phyloP scores from a whole-genome alignment of 2,329 filamentous ascomycete species.

The Achaetomium macrosporum region DNA sequence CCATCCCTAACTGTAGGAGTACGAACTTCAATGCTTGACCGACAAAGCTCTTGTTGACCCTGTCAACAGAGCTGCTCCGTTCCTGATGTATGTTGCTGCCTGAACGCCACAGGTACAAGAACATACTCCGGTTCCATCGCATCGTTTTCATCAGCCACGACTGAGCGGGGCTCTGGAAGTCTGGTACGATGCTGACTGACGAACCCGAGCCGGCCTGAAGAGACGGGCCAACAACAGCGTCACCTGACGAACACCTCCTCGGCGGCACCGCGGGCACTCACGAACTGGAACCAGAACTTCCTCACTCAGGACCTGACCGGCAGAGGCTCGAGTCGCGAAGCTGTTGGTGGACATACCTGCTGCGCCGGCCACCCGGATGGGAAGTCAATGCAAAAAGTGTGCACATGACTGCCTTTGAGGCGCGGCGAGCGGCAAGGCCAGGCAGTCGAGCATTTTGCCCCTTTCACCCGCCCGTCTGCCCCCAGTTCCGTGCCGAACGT shows the following conservation, averaged over 20 bases:
- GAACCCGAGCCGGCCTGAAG: background rate
- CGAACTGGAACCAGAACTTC: too few species aligned
- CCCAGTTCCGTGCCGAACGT: background rate
- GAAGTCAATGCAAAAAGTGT: constrained; percentile 2
- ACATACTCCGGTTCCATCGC: too few species aligned
- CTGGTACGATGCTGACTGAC: too few species aligned
- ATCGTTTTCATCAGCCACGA: background rate
- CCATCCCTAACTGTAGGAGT: too few species aligned
- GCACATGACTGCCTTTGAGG: constrained; percentile 4
- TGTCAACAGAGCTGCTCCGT: too few species aligned
- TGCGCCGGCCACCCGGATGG: too few species aligned
- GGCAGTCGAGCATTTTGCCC: background rate
- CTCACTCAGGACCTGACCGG: background rate
- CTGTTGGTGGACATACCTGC: background rate
- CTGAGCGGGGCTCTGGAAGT: constrained; percentile 1
- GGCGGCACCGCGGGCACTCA: constrained; percentile 1
- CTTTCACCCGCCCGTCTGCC: background rate
- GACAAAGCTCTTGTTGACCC: too few species aligned
- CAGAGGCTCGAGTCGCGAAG: background rate
- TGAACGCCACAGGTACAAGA: too few species aligned
- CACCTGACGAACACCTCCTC: constrained; percentile 13
- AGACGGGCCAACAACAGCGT: constrained; percentile 2
- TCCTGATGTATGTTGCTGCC: too few species aligned
- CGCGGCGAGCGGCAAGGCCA: constrained; percentile 3
- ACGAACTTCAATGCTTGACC: too few species aligned